These are phyloP conservation scores for Dysphania ambrosioides DNA, from an alignment of 148 eudicot species.

Conservation along the genomic window DNA sequence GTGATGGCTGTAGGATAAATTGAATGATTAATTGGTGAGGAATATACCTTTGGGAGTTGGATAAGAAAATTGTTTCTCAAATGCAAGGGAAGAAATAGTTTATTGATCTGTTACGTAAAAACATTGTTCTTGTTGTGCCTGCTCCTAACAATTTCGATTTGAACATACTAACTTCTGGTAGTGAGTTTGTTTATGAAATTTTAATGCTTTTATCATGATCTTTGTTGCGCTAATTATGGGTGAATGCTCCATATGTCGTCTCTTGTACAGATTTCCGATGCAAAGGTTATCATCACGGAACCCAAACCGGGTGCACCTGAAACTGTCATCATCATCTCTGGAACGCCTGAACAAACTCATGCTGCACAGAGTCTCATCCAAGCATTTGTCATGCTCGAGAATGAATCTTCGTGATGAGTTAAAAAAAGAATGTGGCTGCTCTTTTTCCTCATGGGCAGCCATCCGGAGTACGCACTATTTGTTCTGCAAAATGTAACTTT, in stretches of 20 bases:
- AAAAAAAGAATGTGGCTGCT: neutral
- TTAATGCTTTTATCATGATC: neutral
- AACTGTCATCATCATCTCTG: conserved; percentile 77
- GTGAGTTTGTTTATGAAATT: neutral
- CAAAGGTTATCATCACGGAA: conserved; percentile 66
- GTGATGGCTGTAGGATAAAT: neutral
- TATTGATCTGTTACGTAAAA: neutral
- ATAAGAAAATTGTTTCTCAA: too few relatives aligned
- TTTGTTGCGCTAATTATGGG: neutral
- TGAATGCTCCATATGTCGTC: neutral
- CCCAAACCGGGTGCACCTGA: conserved; percentile 74
- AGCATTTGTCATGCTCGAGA: conserved; percentile 83
- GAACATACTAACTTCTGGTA: neutral
- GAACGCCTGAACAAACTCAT: conserved; percentile 91
- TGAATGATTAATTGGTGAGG: neutral
- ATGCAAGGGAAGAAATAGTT: neutral
- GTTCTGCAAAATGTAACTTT: conserved; percentile 4
- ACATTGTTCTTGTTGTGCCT: neutral
- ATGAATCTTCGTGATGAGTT: conserved; percentile 40
- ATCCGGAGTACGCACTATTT: conserved; percentile 10
- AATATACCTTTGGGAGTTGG: neutral
- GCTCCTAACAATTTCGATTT: neutral
- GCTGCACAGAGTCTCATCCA: conserved; percentile 95
- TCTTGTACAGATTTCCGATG: conserved; percentile 77
- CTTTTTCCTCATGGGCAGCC: neutral